These are phyloP conservation scores for Sphaerosporella brunnea DNA, from an alignment of 495 filamentous ascomycete species.

Conservation along the genomic window DNA sequence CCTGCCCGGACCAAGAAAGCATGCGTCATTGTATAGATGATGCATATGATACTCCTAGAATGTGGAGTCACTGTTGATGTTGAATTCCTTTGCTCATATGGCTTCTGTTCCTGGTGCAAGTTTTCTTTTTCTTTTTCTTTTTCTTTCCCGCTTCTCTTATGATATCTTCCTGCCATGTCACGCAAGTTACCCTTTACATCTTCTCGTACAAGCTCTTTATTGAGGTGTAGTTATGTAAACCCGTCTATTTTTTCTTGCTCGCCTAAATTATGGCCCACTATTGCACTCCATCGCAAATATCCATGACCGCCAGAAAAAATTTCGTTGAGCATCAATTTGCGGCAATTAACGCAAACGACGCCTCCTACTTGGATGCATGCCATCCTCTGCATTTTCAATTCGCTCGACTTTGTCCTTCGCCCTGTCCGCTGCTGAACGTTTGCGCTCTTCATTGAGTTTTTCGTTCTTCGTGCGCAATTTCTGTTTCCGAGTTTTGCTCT, in stretches of 20 bases:
- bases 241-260: no score
- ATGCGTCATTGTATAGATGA: slow-evolving; percentile 1
- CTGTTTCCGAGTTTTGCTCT: slow-evolving; percentile 46
- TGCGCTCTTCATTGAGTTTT: slow-evolving; percentile 68
- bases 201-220: no score
- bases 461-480: slow-evolving; percentile 77
- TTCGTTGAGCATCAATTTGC: no score
- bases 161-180: no score
- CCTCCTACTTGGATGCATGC: slow-evolving; percentile 21
- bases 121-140: no score
- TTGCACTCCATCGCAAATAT: no score
- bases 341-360: slow-evolving; percentile 8
- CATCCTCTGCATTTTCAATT: slow-evolving; percentile 36
- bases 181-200: no score
- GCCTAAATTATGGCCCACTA: no score
- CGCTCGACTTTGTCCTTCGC: slow-evolving; percentile 29
- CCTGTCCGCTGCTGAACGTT: slow-evolving; percentile 10
- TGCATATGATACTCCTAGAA: background rate
- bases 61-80: background rate
- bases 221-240: no score
- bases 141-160: no score
- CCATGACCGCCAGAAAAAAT: no score
- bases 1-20: background rate
- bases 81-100: background rate
- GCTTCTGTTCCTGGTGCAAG: no score